Evolutionary conservation across 208 protist genomes (phyloP).

Genomic region (Phytomonas sp.): DNA sequence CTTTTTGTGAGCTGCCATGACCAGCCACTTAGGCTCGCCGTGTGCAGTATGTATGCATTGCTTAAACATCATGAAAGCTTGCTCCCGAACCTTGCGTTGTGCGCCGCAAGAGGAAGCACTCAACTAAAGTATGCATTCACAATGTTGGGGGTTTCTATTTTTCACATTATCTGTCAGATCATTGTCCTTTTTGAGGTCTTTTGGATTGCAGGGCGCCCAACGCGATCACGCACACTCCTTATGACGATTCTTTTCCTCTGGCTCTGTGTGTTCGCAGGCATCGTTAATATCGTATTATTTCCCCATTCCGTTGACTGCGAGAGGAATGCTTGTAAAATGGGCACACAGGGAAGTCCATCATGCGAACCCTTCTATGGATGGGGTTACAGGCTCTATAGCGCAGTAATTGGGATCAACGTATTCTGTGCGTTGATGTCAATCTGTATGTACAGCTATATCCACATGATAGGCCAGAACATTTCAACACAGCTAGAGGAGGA

Average conservation of each 20-base stretch:
- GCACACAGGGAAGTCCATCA: constrained; percentile 4
- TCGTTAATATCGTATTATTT: constrained; percentile 46
- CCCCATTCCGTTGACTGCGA: constrained; percentile 41
- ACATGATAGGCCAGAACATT: constrained; percentile 25
- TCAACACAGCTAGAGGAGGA: constrained; percentile 19
- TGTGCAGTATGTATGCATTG: not conserved
- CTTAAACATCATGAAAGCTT: not conserved
- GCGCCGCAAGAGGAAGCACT: constrained; percentile 7
- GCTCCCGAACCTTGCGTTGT: not conserved
- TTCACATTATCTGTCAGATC: constrained; percentile 30
- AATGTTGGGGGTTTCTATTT: constrained; percentile 41
- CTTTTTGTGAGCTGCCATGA: constrained; percentile 46
- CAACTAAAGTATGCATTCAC: constrained; percentile 20
- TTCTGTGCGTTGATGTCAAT: constrained; percentile 29
- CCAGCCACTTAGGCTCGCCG: constrained; percentile 6
- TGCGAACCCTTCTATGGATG: constrained; percentile 36
- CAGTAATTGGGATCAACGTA: constrained; percentile 33
- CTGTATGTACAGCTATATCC: constrained; percentile 47
- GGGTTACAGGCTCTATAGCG: constrained; percentile 56
- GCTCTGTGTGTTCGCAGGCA: constrained; percentile 20
- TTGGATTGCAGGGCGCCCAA: constrained; percentile 39
- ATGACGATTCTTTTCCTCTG: constrained; percentile 25
- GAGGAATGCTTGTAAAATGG: constrained; percentile 24
- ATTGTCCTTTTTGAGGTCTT: constrained; percentile 19
- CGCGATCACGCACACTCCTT: constrained; percentile 27